Conservation (phyloP, 75 land plant genomes). For the Pinus albicaulis region DNA sequence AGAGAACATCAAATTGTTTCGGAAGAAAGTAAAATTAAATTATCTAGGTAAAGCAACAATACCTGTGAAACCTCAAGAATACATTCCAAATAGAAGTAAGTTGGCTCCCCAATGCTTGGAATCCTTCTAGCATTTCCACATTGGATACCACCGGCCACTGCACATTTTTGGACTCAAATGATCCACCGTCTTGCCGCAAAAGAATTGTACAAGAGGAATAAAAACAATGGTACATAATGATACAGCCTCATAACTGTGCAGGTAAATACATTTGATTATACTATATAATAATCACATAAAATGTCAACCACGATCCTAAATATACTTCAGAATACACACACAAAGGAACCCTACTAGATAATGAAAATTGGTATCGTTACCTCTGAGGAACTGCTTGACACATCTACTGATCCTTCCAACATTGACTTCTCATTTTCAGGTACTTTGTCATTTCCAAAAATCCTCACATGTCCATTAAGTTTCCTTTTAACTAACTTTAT, state of each 20-base stretch:
- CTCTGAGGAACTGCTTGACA: background rate
- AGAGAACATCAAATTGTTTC: constrained; percentile 1
- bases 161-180: background rate
- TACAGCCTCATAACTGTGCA: background rate
- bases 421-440: background rate
- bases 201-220: background rate
- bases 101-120: constrained; percentile 48
- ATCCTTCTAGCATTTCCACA: constrained; percentile 30
- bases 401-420: background rate
- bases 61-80: constrained; percentile 82
- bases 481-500: constrained; percentile 3
- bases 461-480: background rate
- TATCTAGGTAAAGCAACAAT: background rate
- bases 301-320: background rate
- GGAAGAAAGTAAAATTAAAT: background rate
- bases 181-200: background rate
- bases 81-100: constrained; percentile 58
- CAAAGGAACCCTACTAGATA: background rate
- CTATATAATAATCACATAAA: background rate
- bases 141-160: constrained; percentile 19
- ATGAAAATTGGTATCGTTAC: background rate
- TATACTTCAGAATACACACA: background rate
- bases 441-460: background rate
- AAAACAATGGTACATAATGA: background rate
- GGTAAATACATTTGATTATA: no score